Evolutionary conservation across 1,284 basidiomycete genomes (phyloP).

Genomic region (Ganoderma boninense): DNA sequence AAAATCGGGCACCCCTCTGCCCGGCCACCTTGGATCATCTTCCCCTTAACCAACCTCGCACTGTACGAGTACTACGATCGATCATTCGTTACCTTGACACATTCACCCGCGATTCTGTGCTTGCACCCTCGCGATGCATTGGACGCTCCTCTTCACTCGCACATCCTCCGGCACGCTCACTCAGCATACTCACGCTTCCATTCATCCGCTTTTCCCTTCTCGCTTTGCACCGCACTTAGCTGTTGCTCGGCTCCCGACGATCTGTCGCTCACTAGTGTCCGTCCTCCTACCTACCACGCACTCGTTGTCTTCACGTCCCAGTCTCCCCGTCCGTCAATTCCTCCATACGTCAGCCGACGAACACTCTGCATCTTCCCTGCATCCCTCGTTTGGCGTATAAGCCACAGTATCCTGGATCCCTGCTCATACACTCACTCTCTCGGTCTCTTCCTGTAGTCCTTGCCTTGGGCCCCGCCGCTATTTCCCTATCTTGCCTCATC

Average conservation of each 20-base stretch:
- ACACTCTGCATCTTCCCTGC: conserved; percentile 9
- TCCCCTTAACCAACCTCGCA: not conserved
- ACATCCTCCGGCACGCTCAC: not conserved
- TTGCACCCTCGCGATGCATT: not conserved
- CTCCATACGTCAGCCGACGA: not conserved
- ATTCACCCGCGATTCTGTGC: not conserved
- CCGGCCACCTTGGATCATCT: not conserved
- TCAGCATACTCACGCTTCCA: conserved; percentile 8
- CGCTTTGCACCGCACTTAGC: conserved; percentile 2
- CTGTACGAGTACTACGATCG: conserved; percentile 1
- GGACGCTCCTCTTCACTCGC: not conserved
- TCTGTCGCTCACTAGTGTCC: conserved; percentile 13
- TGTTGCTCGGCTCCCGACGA: not conserved
- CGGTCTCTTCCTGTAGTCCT: conserved; percentile 21
- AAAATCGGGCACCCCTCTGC: conserved; percentile 18
- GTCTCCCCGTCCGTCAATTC: not conserved
- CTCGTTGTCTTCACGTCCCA: conserved; percentile 1
- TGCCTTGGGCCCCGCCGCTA: conserved; percentile 15
- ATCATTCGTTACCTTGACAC: not conserved
- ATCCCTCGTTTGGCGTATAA: not conserved
- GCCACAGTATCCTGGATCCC: conserved; percentile 4
- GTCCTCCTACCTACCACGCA: not conserved
- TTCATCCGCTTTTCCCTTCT: not conserved
- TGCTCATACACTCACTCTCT: conserved; percentile 9
- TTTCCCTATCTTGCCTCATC: conserved; percentile 16